Conservation (phyloP, 2,329 filamentous ascomycete species). For the Trichoderma sp. region DNA sequence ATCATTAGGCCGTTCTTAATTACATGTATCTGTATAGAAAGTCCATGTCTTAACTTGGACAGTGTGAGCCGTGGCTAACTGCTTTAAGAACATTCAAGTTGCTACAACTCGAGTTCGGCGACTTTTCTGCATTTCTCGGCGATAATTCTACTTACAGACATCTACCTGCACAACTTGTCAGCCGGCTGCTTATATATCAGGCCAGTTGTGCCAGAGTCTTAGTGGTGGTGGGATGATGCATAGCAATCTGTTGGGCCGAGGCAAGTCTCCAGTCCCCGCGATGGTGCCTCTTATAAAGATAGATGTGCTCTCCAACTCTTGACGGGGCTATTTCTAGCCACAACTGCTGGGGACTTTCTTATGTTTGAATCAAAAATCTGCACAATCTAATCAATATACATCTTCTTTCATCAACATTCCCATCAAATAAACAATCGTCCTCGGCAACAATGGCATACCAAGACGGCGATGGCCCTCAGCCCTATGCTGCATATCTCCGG, state of each 20-base stretch:
- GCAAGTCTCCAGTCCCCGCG: not conserved
- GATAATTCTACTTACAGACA: not conserved
- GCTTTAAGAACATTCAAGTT: not conserved
- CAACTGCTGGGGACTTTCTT: not conserved
- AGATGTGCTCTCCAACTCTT: not conserved
- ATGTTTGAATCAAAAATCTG: too few species aligned
- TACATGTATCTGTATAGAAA: too few species aligned
- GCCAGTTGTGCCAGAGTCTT: not conserved
- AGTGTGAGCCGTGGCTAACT: not conserved
- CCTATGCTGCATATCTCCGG: conserved; percentile 47
- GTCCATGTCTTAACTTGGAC: too few species aligned
- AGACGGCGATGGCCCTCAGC: conserved; percentile 24
- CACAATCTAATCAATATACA: not conserved
- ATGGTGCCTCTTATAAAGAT: not conserved
- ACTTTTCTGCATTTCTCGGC: not conserved
- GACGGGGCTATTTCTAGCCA: not conserved
- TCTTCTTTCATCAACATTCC: not conserved
- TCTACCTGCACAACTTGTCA: not conserved
- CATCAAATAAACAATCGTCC: not conserved
- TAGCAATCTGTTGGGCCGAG: not conserved
- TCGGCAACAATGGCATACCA: conserved; percentile 27
- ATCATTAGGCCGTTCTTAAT: too few species aligned
- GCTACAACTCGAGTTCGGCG: not conserved
- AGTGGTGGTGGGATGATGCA: not conserved
- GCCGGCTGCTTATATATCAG: not conserved